Evolutionary conservation across 805 yeast species (phyloP).

Genomic region (Teunomyces barrocoloradensis): DNA sequence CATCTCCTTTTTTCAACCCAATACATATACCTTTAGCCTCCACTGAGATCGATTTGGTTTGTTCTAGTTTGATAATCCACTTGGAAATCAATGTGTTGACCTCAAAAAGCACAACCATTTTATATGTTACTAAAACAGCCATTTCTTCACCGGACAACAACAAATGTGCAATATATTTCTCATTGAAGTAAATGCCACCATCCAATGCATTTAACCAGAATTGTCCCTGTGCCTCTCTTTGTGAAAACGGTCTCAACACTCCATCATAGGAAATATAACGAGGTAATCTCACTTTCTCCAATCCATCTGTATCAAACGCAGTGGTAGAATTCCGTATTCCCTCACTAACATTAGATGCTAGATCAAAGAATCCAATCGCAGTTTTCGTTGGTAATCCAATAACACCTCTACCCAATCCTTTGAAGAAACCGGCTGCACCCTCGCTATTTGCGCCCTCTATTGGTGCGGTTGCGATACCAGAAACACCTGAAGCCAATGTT

Average conservation of each 20-base stretch:
- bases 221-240: slow-evolving; percentile 91
- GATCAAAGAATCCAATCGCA: slow-evolving; percentile 89
- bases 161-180: slow-evolving; percentile 81
- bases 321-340: slow-evolving; percentile 93
- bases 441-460: slow-evolving; percentile 83
- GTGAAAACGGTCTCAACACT: slow-evolving; percentile 69
- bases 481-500: slow-evolving; percentile 80
- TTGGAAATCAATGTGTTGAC: slow-evolving; percentile 56
- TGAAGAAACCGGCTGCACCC: slow-evolving; percentile 90
- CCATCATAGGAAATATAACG: slow-evolving; percentile 70
- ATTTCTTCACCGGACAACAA: slow-evolving; percentile 77
- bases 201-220: slow-evolving; percentile 81
- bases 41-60: slow-evolving; percentile 66
- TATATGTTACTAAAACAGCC: slow-evolving; percentile 73
- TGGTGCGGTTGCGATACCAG: slow-evolving; percentile 90
- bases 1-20: slow-evolving; percentile 49
- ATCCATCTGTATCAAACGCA: slow-evolving; percentile 74
- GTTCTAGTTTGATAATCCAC: slow-evolving; percentile 70
- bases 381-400: slow-evolving; percentile 96
- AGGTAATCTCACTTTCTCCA: slow-evolving; percentile 80
- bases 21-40: slow-evolving; percentile 79
- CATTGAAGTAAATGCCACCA: slow-evolving; percentile 73
- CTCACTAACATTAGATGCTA: slow-evolving; percentile 89
- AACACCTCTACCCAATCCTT: slow-evolving; percentile 92
- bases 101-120: slow-evolving; percentile 64